Base-by-base conservation (phyloP, 2,329 filamentous ascomycete species). In the Nemania sp. region DNA sequence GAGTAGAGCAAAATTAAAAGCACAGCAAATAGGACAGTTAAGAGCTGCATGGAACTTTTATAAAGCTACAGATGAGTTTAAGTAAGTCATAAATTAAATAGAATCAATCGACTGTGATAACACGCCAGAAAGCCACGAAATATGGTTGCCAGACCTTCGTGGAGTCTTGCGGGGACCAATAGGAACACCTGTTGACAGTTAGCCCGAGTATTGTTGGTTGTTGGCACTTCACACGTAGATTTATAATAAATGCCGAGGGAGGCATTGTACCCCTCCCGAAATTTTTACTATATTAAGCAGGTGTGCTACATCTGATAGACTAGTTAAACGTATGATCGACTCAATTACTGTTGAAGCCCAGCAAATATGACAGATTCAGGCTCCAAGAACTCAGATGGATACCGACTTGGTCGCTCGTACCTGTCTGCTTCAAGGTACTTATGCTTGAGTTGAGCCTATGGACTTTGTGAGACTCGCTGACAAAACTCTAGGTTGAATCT, bases 371-470 rank as follows among this genome's bases (percentile, higher is more conserved):
- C 43, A 5, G n/a, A 41, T 7, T n/a, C 43, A 5, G 27, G 3
- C 15, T n/a, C 55, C 26, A 59, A 24, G 22, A 64, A 38, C 15
- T 29, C 61, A 22, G 66, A 66, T 54, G 62, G 56, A 15, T 68
- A 70, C 32, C 53, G 38, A 2, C 51, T 70, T 3, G 62, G 62
- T n/a, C 66, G 66, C 24, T 26, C 43, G 7, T 68, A 68, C 22
- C 20, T 29, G 5, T 52, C 62, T 5, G 54, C 68, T 18, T 59
- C 66, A 24, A 70, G 66, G 68, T 70, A 64, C 49, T 20, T 1
- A 41, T 22, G 7, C n/a, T 38, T 22, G 15, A 20, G 18, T 5
- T 43, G 1, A 11, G 26, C 11, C 7, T n/a, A 10, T 20, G 53
- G 7, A 29, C 10, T 6, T 2, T 5, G 5, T 27, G 18, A n/a